Base-by-base conservation (phyloP, 306 rosid species). In the Acacia acuminata region DNA sequence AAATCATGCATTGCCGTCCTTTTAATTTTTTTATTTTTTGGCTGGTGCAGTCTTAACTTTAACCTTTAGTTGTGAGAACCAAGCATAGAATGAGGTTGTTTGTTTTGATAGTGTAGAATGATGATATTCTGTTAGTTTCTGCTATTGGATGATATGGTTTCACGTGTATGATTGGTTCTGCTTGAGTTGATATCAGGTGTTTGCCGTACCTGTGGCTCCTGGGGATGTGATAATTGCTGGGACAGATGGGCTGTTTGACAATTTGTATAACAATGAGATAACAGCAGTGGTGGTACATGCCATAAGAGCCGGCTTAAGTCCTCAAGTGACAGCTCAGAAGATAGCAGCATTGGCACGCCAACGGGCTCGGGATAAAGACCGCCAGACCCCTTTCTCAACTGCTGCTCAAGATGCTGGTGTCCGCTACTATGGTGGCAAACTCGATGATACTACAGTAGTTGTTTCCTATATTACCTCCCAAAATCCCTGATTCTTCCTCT, bases 291-390 rank as follows among this genome's bases (percentile, higher is more conserved):
- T 86, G 82, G 97, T 92, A 79, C 93, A 92, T 77, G 92, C 93
- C 32, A 70, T 82, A 81, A 85, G 94, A 82, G 90, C 97, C 13
- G 88, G 97, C 42, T 87, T 90, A 43, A 88, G 93, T 47, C 86
- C 93, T 36, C 92, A 90, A 82, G 97, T 85, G 67, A 92, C 97
- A n/a, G 93, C 97, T 36, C 94, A 92, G 86, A 92, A 92, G 87
- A 88, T 92, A 60, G 94, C 97, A 16, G 97, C 97, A 8, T 82
- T 92, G 84, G 97, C 97, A 71, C 93, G 93, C 65, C 97, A 92
- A 78, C 85, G 97, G 71, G 94, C 97, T 24, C 93, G 86, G 85
- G 97, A 92, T 75, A 85, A 73, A 81, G 85, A 90, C 86, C 87
- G 94, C 73, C 97, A 92, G 81, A 92, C 93, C 0, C 97, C 97